Base-by-base conservation (phyloP, 1,284 basidiomycete species). In the Trichosporon faecale region DNA sequence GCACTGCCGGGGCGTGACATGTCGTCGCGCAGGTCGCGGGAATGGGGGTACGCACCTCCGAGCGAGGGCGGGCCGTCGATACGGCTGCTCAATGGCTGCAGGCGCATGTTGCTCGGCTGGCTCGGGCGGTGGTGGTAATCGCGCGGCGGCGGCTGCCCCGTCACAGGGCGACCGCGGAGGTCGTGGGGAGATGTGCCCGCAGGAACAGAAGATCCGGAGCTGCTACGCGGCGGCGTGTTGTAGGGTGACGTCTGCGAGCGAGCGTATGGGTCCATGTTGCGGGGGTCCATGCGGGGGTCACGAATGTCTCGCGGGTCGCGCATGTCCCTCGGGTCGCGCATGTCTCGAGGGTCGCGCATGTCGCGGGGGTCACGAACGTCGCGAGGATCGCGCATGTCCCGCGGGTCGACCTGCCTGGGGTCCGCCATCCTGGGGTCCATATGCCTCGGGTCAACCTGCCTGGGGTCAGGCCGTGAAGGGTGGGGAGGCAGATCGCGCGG, bases 1-100 rank as follows among this genome's bases (percentile, higher is more conserved):
- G 72, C 64, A 16, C 57, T 68, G n/a, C 65, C 68, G 0, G 72
- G 72, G 11, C 68, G 72, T 21, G 67, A 68, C 37, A 31, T 11
- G 2, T 66, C 69, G 60, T 66, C 69, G 5, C 69, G 61, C 29
- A 55, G 69, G 63, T 70, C 69, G 55, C 69, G 69, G 29, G 66
- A 37, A 31, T 68, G 69, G 37, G 66, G 57, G 46, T 68, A 61
- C 37, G 40, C 64, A 33, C 68, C 66, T 2, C 70, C 72, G 12
- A 73, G 70, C 18, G 63, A 60, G 3, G 72, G 72, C 7, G 72
- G 72, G 2, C 66, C 70, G 44, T 71, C 72, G 23, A 67, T 55
- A 8, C 72, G 72, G 18, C 69, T 70, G n/a, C 64, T 44, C 29
- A 73, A 64, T 6, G 71, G 69, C 18, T 67, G 67, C 1, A 68